Evolutionary conservation across 2,329 filamentous ascomycete genomes (phyloP).

Genomic region (Aphanoascus verrucosus): DNA sequence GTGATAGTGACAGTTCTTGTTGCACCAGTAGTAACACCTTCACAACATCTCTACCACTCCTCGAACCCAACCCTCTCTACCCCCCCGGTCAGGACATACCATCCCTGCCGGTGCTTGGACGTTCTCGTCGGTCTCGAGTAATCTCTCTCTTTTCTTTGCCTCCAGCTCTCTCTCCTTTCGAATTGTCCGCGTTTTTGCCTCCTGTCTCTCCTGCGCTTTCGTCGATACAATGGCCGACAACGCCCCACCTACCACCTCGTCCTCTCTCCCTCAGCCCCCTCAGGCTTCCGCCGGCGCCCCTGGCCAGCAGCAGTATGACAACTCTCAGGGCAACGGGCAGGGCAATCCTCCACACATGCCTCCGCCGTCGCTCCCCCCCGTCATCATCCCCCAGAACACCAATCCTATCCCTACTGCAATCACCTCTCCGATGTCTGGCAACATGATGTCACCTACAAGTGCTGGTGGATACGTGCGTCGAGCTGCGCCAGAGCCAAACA

Average conservation of each 20-base stretch:
- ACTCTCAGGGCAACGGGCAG: slow-evolving; percentile 58
- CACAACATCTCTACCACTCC: not conserved
- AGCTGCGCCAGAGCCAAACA: slow-evolving; percentile 94
- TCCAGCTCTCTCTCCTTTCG: slow-evolving; percentile 17
- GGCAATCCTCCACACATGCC: slow-evolving; percentile 67
- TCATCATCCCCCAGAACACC: slow-evolving; percentile 86
- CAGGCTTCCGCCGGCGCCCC: slow-evolving; percentile 55
- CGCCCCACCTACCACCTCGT: slow-evolving; percentile 50
- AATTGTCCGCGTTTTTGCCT: slow-evolving; percentile 17
- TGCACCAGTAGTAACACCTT: slow-evolving; percentile 7
- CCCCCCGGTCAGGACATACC: slow-evolving; percentile 20
- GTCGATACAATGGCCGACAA: slow-evolving; percentile 62
- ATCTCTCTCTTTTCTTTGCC: slow-evolving; percentile 9
- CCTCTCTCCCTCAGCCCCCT: slow-evolving; percentile 59
- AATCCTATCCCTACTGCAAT: slow-evolving; percentile 91
- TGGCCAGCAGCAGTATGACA: slow-evolving; percentile 57
- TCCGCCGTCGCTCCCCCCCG: slow-evolving; percentile 71
- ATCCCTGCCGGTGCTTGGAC: slow-evolving; percentile 11
- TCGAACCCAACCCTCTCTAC: not conserved
- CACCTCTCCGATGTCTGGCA: slow-evolving; percentile 69
- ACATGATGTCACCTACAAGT: slow-evolving; percentile 75
- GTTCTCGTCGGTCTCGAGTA: slow-evolving; percentile 12
- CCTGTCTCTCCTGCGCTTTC: slow-evolving; percentile 16
- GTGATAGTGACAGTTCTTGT: slow-evolving; percentile 8
- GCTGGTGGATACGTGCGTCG: slow-evolving; percentile 73